A percentile compares a stretch with the other conserved stretches of the same genome.
These are phyloP conservation scores for Heliocybe sulcata DNA, from an alignment of 1,284 basidiomycete genomes.

Conservation along the genomic window DNA sequence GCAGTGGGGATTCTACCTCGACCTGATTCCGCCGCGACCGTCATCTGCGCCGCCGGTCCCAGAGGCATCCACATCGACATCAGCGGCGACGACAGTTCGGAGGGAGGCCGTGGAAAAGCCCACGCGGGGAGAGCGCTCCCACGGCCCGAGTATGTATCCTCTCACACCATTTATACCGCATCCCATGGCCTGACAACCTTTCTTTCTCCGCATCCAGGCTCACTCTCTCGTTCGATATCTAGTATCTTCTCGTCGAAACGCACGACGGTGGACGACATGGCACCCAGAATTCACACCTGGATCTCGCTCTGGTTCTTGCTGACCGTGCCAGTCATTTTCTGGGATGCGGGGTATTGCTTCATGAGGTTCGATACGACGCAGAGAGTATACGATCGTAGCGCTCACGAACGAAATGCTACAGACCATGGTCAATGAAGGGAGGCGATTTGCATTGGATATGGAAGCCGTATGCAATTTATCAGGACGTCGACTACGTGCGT, in stretches of 20 bases:
- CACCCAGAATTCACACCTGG: conserved; percentile 49
- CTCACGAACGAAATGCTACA: conserved; percentile 11
- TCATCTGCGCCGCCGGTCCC: neutral
- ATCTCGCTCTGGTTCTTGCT: conserved; percentile 58
- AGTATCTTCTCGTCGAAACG: neutral
- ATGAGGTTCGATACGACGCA: conserved; percentile 37
- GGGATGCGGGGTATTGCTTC: conserved; percentile 73
- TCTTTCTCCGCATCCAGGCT: neutral
- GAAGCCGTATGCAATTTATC: conserved; percentile 76
- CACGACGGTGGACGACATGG: conserved; percentile 26
- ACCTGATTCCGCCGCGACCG: neutral
- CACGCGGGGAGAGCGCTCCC: neutral
- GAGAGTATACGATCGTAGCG: neutral
- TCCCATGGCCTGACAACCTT: neutral
- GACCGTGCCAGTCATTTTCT: conserved; percentile 46
- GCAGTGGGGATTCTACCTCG: neutral
- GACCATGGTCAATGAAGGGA: conserved; percentile 61
- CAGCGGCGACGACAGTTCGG: neutral
- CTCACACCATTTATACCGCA: neutral
- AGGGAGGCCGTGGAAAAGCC: neutral
- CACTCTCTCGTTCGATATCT: neutral
- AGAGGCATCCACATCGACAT: neutral
- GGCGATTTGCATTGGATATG: conserved; percentile 88
- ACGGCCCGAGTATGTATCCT: neutral
- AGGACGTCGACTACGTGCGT: conserved; percentile 59